Evolutionary conservation across 192 early-diverging fungal species (phyloP).

Genomic region (Linnemannia hyalina): DNA sequence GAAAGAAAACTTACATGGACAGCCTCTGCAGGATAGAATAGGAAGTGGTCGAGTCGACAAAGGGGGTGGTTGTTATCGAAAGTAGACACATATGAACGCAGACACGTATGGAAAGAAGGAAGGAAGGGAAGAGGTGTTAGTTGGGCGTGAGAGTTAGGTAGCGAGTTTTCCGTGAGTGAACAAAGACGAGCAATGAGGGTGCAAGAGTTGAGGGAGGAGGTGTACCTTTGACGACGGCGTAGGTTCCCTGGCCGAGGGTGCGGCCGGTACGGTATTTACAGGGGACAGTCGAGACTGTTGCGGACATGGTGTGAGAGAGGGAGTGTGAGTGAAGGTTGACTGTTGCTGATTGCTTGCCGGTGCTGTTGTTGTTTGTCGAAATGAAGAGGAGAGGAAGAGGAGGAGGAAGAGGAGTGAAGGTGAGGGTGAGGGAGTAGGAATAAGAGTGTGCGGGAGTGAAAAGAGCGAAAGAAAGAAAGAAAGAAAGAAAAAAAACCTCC

Average conservation of each 20-base stretch:
- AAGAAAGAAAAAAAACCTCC: neutral
- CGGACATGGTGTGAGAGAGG: slow-evolving; percentile 33
- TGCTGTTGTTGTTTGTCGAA: neutral
- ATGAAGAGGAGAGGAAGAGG: neutral
- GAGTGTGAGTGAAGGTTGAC: neutral
- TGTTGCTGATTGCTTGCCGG: neutral
- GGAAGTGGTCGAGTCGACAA: neutral
- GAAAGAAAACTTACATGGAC: slow-evolving; percentile 60
- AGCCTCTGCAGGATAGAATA: slow-evolving; percentile 56
- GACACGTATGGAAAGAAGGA: neutral
- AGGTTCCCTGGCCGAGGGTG: slow-evolving; percentile 74
- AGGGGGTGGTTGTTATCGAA: neutral
- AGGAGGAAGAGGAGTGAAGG: neutral
- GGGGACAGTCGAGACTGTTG: slow-evolving; percentile 52
- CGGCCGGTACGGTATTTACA: slow-evolving; percentile 79
- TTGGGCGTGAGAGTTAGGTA: neutral
- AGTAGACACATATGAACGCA: neutral
- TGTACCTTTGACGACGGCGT: slow-evolving; percentile 77
- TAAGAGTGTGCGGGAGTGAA: neutral
- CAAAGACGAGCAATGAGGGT: neutral
- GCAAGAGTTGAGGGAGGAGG: neutral
- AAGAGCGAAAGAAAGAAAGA: neutral
- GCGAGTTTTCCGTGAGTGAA: neutral
- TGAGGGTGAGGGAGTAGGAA: neutral
- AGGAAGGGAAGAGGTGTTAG: slow-evolving; percentile 10